phyloP scores from a whole-genome alignment of 768 basidiomycete species.

The Leccinum rimulosum region DNA sequence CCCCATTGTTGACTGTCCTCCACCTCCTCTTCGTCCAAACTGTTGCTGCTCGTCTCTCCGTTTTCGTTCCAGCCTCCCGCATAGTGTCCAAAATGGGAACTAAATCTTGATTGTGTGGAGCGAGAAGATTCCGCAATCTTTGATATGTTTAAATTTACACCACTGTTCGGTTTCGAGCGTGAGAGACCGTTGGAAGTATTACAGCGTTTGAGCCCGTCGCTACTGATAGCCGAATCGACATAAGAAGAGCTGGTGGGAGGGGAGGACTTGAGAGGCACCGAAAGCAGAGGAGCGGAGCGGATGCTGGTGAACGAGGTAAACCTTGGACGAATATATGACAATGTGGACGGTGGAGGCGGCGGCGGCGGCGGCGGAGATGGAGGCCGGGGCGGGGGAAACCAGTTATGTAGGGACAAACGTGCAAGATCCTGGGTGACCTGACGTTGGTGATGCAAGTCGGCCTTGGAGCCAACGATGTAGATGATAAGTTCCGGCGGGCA shows the following conservation, averaged over 20 bases:
- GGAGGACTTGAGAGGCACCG: conserved; percentile 42
- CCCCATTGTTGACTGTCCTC: conserved; percentile 66
- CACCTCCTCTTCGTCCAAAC: conserved; percentile 61
- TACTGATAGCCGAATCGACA: conserved; percentile 56
- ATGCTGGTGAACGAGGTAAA: conserved; percentile 44
- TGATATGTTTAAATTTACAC: conserved; percentile 32
- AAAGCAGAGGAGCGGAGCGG: conserved; percentile 58
- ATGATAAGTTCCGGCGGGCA: conserved; percentile 86
- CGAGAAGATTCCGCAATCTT: conserved; percentile 43
- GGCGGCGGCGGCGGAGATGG: conserved; percentile 66
- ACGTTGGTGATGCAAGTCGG: conserved; percentile 68
- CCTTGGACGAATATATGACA: conserved; percentile 36
- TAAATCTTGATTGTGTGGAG: conserved; percentile 49
- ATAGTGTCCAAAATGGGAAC: conserved; percentile 52
- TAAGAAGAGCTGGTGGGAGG: conserved; percentile 61
- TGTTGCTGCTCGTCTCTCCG: conserved; percentile 62
- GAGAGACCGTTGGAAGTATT: conserved; percentile 47
- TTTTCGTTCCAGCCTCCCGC: conserved; percentile 54
- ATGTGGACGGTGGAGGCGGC: conserved; percentile 41
- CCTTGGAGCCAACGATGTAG: conserved; percentile 94
- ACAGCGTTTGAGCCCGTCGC: conserved; percentile 51
- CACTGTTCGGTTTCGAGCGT: conserved; percentile 48
- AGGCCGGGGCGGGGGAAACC: conserved; percentile 81
- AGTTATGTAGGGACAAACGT: conserved; percentile 77
- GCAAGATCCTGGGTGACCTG: conserved; percentile 82